These are phyloP conservation scores for Leucocoprinus leucothites DNA, from an alignment of 768 basidiomycete species.

Conservation along the genomic window DNA sequence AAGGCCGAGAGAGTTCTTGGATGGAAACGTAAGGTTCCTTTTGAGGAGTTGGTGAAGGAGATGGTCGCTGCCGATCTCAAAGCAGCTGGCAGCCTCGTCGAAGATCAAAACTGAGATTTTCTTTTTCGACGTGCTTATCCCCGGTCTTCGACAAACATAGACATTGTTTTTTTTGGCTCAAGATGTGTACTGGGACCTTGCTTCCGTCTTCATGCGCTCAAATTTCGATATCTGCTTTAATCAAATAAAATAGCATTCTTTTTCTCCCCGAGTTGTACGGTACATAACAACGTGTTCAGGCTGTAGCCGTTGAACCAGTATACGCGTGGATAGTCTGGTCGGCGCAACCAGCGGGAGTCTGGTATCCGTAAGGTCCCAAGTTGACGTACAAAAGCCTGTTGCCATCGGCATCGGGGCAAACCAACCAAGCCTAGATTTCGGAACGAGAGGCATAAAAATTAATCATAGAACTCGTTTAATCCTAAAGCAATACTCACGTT, in stretches of 20 bases:
- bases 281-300: conserved; percentile 12
- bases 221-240: too few relatives aligned
- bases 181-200: not conserved
- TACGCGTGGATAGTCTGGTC: conserved; percentile 62
- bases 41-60: conserved; percentile 83
- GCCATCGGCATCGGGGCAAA: conserved; percentile 46
- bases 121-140: too few relatives aligned
- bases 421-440: conserved; percentile 45
- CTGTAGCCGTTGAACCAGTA: conserved; percentile 49
- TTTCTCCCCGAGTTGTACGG: not conserved
- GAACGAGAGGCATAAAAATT: not conserved
- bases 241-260: too few relatives aligned
- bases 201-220: not conserved
- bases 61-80: conserved; percentile 87
- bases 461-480: not conserved
- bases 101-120: conserved; percentile 73
- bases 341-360: conserved; percentile 57
- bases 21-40: conserved; percentile 86
- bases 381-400: conserved; percentile 48
- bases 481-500: conserved; percentile 34
- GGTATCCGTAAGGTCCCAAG: conserved; percentile 50
- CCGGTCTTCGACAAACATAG: too few relatives aligned
- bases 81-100: conserved; percentile 69
- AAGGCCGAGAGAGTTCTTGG: conserved; percentile 89
- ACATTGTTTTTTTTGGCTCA: too few relatives aligned